Evolutionary conservation across 441 rosid genomes (phyloP).

Genomic region (Hura crepitans): DNA sequence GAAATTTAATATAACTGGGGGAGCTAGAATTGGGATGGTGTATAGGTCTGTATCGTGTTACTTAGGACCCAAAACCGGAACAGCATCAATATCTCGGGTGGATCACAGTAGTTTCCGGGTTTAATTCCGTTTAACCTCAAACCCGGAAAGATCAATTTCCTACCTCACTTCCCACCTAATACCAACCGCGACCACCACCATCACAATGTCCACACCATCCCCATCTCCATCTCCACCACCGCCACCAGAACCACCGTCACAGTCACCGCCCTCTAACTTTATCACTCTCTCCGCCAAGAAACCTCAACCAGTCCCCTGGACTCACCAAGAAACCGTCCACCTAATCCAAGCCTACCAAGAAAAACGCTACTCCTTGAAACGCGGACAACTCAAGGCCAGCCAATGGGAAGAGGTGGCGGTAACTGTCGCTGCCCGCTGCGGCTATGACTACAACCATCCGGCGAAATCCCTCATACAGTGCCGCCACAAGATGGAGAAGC

Average conservation of each 20-base stretch:
- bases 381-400: conserved; percentile 71
- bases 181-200: neutral
- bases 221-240: conserved; percentile 33
- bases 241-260: conserved; percentile 25
- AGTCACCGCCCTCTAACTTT: conserved; percentile 24
- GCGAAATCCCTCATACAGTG: conserved; percentile 74
- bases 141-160: neutral
- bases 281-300: conserved; percentile 38
- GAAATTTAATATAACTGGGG: no score
- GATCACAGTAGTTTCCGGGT: neutral
- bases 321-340: conserved; percentile 68
- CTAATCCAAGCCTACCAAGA: conserved; percentile 71
- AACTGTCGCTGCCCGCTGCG: conserved; percentile 49
- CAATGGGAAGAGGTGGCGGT: conserved; percentile 91
- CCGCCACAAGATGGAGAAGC: conserved; percentile 98
- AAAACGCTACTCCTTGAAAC: conserved; percentile 66
- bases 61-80: neutral
- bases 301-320: conserved; percentile 79
- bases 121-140: neutral
- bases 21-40: no score
- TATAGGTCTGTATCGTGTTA: neutral
- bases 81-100: no score
- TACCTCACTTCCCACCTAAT: conserved; percentile 2
- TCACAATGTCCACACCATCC: conserved; percentile 19
- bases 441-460: conserved; percentile 40